Percentiles rank a stretch among this genome's conserved stretches.
phyloP scores from a whole-genome alignment of 345 rosid species.

The Eucalyptus pauciflora region DNA sequence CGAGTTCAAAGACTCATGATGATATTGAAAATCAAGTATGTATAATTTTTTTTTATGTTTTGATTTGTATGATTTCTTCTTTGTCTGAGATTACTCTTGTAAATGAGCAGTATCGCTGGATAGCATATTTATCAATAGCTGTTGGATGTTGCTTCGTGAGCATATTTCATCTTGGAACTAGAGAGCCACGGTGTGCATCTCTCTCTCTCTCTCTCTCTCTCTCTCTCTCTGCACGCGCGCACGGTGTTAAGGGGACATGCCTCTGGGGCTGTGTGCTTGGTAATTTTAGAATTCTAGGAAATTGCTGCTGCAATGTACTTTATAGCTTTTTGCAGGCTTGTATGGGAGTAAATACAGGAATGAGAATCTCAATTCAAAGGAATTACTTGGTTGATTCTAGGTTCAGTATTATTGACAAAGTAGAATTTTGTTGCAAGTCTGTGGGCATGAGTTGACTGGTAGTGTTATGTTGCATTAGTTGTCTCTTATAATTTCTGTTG shows the following conservation, averaged over 20 bases:
- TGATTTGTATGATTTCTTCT: not conserved
- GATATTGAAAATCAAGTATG: conserved; percentile 75
- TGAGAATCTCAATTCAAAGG: not conserved
- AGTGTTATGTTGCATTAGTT: not conserved
- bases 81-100: not conserved
- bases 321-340: not conserved
- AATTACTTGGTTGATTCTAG: not conserved
- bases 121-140: conserved; percentile 69
- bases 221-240: accelerated
- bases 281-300: not conserved
- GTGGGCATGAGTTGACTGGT: not conserved
- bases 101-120: conserved; percentile 75
- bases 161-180: conserved; percentile 67
- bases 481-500: not conserved
- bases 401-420: not conserved
- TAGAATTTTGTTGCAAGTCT: not conserved
- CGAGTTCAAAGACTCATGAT: conserved; percentile 29
- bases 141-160: conserved; percentile 81
- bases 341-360: not conserved
- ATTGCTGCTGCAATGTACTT: not conserved
- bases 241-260: not conserved
- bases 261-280: not conserved
- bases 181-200: conserved; percentile 69
- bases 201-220: not conserved
- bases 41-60: not conserved